These are phyloP conservation scores for Pilaira anomala DNA, from an alignment of 192 early-diverging fungal genomes.

Conservation along the genomic window DNA sequence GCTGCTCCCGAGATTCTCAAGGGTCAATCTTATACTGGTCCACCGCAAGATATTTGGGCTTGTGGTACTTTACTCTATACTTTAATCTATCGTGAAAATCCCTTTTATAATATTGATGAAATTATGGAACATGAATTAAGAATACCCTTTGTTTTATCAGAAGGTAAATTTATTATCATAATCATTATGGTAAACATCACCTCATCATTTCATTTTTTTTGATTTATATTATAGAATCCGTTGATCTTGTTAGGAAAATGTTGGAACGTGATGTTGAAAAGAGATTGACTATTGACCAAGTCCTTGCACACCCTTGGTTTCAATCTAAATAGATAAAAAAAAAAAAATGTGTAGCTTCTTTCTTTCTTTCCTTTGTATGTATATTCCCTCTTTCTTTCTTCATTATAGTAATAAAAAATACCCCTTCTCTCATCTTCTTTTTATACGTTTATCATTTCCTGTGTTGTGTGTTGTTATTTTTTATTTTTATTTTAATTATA, in stretches of 20 bases:
- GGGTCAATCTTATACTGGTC: constrained; percentile 64
- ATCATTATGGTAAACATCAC: not conserved
- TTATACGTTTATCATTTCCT: no score
- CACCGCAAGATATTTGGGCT: constrained; percentile 84
- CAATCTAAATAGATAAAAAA: not conserved
- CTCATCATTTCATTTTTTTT: not conserved
- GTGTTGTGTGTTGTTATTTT: no score
- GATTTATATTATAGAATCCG: constrained; percentile 36
- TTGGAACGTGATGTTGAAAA: constrained; percentile 64
- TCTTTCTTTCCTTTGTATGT: no score
- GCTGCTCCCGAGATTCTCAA: constrained; percentile 69
- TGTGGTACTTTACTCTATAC: constrained; percentile 77
- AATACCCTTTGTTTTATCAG: constrained; percentile 14
- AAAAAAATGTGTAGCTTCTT: no score
- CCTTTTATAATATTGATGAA: constrained; percentile 65
- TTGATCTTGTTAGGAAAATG: constrained; percentile 67
- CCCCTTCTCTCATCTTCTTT: not conserved
- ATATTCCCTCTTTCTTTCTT: not conserved
- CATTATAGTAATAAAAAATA: not conserved
- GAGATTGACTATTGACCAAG: constrained; percentile 73
- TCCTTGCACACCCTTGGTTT: constrained; percentile 76
- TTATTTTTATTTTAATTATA: not conserved
- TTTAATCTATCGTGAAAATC: constrained; percentile 67
- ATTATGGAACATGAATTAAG: constrained; percentile 55
- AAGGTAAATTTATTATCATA: constrained; percentile 7